These are phyloP conservation scores for Baeospora myosura DNA, from an alignment of 1,284 basidiomycete species.

Conservation along the genomic window DNA sequence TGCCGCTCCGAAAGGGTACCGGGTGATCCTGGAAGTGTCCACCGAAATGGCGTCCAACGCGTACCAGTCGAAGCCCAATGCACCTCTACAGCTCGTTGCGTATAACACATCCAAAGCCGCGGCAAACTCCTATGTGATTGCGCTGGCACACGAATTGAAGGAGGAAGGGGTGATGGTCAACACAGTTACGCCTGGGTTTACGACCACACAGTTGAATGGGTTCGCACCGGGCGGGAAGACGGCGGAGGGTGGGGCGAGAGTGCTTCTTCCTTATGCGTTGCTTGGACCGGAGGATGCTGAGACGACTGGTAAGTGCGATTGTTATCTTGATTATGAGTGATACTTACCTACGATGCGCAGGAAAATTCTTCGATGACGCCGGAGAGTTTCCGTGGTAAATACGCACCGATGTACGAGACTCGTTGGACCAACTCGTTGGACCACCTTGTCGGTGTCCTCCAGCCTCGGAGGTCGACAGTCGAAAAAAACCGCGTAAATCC, in stretches of 20 bases:
- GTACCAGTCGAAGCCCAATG: constrained; percentile 9
- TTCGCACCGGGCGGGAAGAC: constrained; percentile 30
- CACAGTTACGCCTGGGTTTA: constrained; percentile 33
- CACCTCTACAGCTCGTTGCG: constrained; percentile 9
- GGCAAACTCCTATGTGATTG: constrained; percentile 13
- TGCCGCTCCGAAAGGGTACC: constrained; percentile 14
- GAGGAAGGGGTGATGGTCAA: constrained; percentile 25
- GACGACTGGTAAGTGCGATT: constrained; percentile 24
- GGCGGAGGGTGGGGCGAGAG: constrained; percentile 26
- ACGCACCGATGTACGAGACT: no score
- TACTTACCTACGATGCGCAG: constrained; percentile 12
- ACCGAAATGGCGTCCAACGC: constrained; percentile 56
- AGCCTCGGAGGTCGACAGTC: no score
- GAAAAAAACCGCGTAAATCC: no score
- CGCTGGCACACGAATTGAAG: constrained; percentile 13
- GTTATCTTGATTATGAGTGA: neutral
- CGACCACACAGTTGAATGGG: constrained; percentile 34
- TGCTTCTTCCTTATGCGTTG: constrained; percentile 29
- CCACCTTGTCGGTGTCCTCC: no score
- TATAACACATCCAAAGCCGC: constrained; percentile 16
- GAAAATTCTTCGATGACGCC: constrained; percentile 24
- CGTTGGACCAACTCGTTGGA: no score
- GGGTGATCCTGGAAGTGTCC: constrained; percentile 27
- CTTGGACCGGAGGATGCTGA: constrained; percentile 28
- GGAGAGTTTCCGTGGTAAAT: constrained; percentile 28